Evolutionary conservation across 2,329 filamentous ascomycete species (phyloP).

Genomic region (Trichophyton schoenleinii): DNA sequence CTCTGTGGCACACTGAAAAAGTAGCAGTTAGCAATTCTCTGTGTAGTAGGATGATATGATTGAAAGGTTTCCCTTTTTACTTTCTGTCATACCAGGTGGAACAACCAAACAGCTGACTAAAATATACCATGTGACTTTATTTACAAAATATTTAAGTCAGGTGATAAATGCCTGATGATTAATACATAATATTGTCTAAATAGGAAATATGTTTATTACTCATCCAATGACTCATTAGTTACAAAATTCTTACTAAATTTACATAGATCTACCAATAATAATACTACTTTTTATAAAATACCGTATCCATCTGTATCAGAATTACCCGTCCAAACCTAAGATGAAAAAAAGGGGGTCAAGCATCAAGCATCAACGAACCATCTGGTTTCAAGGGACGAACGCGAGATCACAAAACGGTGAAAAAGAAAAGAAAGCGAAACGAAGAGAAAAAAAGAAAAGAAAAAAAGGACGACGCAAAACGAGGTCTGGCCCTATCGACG

Average conservation of each 20-base stretch:
- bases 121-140: constrained; percentile 11
- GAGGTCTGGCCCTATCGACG: not conserved
- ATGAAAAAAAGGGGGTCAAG: not conserved
- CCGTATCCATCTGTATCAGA: not conserved
- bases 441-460: too few species aligned
- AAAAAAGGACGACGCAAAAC: too few species aligned
- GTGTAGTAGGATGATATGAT: too few species aligned
- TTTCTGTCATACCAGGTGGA: too few species aligned
- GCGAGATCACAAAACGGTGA: not conserved
- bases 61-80: too few species aligned
- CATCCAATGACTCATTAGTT: not conserved
- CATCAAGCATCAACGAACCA: not conserved
- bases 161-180: not conserved
- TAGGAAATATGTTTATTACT: not conserved
- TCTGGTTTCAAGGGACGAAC: not conserved
- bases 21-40: too few species aligned
- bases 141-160: not conserved
- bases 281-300: not conserved
- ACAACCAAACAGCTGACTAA: constrained; percentile 19
- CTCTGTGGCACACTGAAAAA: too few species aligned
- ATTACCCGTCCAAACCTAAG: not conserved
- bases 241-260: not conserved
- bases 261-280: not conserved
- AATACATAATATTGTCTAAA: not conserved
- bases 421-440: not conserved